Base-by-base conservation (phyloP, 805 yeast species). In the Candida railenensis region DNA sequence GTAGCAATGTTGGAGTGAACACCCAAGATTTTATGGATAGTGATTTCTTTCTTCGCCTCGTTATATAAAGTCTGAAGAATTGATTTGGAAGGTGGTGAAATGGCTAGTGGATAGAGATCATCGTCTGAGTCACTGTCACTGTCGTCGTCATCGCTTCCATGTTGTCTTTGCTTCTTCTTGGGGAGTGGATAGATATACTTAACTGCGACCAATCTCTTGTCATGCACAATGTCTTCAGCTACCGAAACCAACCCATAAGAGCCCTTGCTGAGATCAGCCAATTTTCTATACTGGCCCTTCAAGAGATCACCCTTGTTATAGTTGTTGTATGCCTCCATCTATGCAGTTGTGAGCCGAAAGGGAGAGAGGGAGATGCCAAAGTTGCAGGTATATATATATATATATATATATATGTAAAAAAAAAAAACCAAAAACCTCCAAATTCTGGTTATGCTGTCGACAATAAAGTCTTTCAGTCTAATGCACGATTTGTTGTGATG, bases 231-330 rank as follows among this genome's bases (percentile, higher is more conserved):
- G 63, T 92, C 96, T 56, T 82, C 83, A 8, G 96, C 97, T 21
- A 92, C 74, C 2, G 95, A 83, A 7, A 92, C 98, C 40, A 87
- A 78, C 43, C 98, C 98, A 65, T 89, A 92, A 0, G 97, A 89
- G 25, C 98, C 98, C 63, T 89, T 91, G 59, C 91, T 88, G 48
- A 92, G 80, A 59, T 83, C 88, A 48, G 80, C 82, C 19, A 89
- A 74, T 55, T 84, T 84, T 48, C 72, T 69, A 67, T 89, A 92
- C 46, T 87, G 73, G 45, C 73, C 73, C 49, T 82, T 77, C 47
- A 89, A 70, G 39, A 86, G 71, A 16, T 54, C 58, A 18, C 77
- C 77, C 19, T 56, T 54, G 48, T 66, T 70, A 52, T 73, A 73
- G 32, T 49, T 53, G 40, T 69, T 67, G 56, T 71, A 72, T 40